A percentile compares a stretch with the other conserved stretches of the same genome.
phyloP scores from a whole-genome alignment of 495 filamentous ascomycete species.

The Penicillium subrubescens region DNA sequence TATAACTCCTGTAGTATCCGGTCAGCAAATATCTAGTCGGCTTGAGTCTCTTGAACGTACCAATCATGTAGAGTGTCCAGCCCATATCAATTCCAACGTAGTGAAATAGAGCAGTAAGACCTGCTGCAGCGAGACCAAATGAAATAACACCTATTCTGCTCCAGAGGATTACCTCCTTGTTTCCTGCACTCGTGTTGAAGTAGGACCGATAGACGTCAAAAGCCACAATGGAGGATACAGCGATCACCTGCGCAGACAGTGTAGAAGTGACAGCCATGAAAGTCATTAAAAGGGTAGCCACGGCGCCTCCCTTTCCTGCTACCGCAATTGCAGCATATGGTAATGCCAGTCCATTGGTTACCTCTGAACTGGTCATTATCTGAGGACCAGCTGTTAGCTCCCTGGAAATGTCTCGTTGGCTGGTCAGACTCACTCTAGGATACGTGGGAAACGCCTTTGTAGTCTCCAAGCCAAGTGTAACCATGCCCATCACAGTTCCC shows the following conservation, averaged over 20 bases:
- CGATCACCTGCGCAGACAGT: background rate
- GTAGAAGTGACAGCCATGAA: background rate
- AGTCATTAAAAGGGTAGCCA: background rate
- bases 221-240: background rate
- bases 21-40: background rate
- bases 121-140: background rate
- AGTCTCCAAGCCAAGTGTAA: background rate
- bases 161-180: background rate
- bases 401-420: background rate
- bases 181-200: background rate
- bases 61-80: background rate
- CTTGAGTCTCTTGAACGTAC: background rate
- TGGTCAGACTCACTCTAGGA: background rate
- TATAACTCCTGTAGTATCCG: background rate
- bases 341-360: background rate
- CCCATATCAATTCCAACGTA: background rate
- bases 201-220: background rate
- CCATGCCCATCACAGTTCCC: background rate
- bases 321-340: background rate
- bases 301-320: background rate
- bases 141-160: background rate
- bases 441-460: background rate
- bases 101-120: background rate
- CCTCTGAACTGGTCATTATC: background rate
- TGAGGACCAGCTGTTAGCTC: background rate